Percentiles rank a stretch among this genome's conserved stretches.
Evolutionary conservation across 2,329 filamentous ascomycete species (phyloP).

Genomic region (Furcasterigmium sp.): DNA sequence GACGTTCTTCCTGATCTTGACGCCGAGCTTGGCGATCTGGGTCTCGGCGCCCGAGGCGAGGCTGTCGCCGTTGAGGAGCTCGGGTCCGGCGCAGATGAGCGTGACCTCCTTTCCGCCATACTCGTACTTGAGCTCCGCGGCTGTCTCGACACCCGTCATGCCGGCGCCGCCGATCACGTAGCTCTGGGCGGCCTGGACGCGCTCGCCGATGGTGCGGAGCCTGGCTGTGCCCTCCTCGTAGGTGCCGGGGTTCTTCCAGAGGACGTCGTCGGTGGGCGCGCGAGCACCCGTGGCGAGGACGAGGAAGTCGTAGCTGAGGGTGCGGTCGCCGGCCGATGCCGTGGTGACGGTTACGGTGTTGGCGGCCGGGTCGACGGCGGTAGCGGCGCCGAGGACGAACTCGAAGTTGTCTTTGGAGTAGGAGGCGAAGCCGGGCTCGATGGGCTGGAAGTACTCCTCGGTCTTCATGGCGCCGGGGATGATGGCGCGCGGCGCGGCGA

Average conservation of each 20-base stretch:
- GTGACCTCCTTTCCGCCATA: constrained; percentile 45
- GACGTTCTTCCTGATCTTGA: constrained; percentile 38
- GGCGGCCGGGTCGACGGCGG: constrained; percentile 29
- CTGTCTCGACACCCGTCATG: constrained; percentile 49
- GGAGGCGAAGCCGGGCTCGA: constrained; percentile 41
- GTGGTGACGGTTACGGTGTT: constrained; percentile 36
- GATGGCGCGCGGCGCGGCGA: constrained; percentile 50
- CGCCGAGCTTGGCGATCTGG: constrained; percentile 49
- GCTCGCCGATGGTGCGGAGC: constrained; percentile 33
- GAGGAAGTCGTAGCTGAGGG: constrained; percentile 46
- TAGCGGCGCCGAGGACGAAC: constrained; percentile 45
- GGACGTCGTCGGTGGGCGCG: constrained; percentile 30
- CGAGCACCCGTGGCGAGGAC: constrained; percentile 52
- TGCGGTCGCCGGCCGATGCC: constrained; percentile 18
- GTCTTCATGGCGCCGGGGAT: constrained; percentile 43
- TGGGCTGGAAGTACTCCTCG: constrained; percentile 43
- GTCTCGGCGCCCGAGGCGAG: constrained; percentile 33
- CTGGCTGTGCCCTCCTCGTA: constrained; percentile 36
- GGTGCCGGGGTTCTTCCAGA: constrained; percentile 47
- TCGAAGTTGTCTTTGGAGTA: constrained; percentile 45
- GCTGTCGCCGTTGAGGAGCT: constrained; percentile 38
- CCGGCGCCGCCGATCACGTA: constrained; percentile 54
- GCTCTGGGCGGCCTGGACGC: constrained; percentile 39
- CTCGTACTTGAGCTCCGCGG: constrained; percentile 48
- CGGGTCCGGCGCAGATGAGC: constrained; percentile 35